Conservation (phyloP, 371 early-diverging fungal genomes). For the Haplosporangium sp. region DNA sequence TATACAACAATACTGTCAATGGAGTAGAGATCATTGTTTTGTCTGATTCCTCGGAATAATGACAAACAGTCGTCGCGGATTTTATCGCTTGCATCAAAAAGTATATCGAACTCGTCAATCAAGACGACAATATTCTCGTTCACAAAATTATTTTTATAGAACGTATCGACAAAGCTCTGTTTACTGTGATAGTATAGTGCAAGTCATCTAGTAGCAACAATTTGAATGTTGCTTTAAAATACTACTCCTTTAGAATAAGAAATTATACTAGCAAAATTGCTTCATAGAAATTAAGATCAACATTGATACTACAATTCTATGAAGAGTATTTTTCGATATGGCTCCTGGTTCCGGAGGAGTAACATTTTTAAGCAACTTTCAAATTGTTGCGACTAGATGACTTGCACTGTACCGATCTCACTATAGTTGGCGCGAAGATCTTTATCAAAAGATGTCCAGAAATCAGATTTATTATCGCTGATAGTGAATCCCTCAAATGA, state of each 20-base stretch:
- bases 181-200: too few relatives aligned
- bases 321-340: neutral
- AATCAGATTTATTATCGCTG: neutral
- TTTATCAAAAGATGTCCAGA: neutral
- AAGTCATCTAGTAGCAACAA: too few relatives aligned
- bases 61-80: neutral
- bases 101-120: constrained; percentile 8
- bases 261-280: neutral
- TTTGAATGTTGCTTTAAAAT: too few relatives aligned
- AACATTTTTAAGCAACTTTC: too few relatives aligned
- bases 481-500: neutral
- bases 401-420: too few relatives aligned
- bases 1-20: constrained; percentile 11
- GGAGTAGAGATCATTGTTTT: neutral
- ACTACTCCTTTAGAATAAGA: neutral
- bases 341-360: too few relatives aligned
- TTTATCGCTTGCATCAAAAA: neutral
- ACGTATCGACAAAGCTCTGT: too few relatives aligned
- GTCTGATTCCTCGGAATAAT: neutral
- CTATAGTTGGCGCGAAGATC: neutral
- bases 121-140: neutral
- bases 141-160: too few relatives aligned
- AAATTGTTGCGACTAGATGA: too few relatives aligned
- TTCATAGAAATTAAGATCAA: neutral
- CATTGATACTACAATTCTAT: neutral